These are phyloP conservation scores for Sphenostylis stenocarpa DNA, from an alignment of 306 rosid genomes.

Conservation along the genomic window DNA sequence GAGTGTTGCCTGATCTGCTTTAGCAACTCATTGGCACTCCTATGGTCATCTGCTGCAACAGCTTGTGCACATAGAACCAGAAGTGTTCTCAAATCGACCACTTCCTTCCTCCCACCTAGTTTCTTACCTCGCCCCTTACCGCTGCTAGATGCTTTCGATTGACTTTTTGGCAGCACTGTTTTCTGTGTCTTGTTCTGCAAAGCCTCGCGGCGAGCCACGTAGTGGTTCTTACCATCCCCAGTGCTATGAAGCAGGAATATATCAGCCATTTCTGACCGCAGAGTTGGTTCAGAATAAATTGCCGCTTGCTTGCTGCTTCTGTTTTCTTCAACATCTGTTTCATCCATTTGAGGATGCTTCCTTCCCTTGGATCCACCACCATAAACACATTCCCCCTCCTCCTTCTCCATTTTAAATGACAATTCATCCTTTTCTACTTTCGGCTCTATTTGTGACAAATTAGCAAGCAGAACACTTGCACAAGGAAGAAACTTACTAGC, in stretches of 20 bases:
- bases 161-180: neutral
- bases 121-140: neutral
- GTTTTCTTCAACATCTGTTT: neutral
- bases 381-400: neutral
- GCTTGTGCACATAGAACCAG: neutral
- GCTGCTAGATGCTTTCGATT: neutral
- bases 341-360: neutral
- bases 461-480: neutral
- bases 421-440: neutral
- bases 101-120: neutral
- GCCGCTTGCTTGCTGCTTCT: neutral
- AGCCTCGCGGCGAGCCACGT: neutral
- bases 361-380: neutral
- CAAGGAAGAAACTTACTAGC: neutral
- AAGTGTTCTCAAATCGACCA: neutral
- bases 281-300: neutral
- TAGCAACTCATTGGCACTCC: neutral
- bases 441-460: neutral
- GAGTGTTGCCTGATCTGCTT: slow-evolving; percentile 2
- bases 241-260: neutral
- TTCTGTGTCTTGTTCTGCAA: neutral
- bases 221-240: neutral
- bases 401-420: neutral
- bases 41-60: neutral
- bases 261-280: slow-evolving; percentile 6